phyloP scores from a whole-genome alignment of 805 yeast genomes.

The Candida berthetii region DNA sequence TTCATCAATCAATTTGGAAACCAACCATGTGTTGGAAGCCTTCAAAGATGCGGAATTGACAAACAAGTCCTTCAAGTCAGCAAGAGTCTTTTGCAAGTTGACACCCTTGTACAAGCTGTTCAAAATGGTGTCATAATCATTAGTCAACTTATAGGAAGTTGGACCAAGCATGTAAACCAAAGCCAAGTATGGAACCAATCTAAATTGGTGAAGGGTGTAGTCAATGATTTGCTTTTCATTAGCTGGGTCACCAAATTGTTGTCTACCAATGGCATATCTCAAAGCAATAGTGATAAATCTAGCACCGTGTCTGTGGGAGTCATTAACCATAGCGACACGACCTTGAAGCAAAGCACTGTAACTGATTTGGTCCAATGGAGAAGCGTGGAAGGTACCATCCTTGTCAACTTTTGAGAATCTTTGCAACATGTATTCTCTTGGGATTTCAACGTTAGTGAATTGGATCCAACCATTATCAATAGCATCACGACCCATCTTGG shows the following conservation, averaged over 20 bases:
- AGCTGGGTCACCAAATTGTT: slow-evolving; percentile 62
- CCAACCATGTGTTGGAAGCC: slow-evolving; percentile 85
- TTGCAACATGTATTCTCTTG: slow-evolving; percentile 76
- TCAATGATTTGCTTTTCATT: slow-evolving; percentile 73
- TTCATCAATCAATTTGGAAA: slow-evolving; percentile 77
- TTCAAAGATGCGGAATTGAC: slow-evolving; percentile 83
- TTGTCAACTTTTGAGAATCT: slow-evolving; percentile 67
- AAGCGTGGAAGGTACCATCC: slow-evolving; percentile 61
- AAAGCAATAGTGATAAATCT: slow-evolving; percentile 79
- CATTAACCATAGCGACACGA: slow-evolving; percentile 84
- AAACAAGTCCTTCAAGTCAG: slow-evolving; percentile 69
- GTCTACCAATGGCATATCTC: slow-evolving; percentile 84
- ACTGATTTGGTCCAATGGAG: slow-evolving; percentile 84
- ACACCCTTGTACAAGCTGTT: slow-evolving; percentile 43
- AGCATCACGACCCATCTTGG: slow-evolving; percentile 94
- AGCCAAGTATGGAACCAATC: slow-evolving; percentile 81
- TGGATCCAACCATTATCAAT: slow-evolving; percentile 98
- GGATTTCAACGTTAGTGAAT: slow-evolving; percentile 76
- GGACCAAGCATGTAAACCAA: slow-evolving; percentile 71
- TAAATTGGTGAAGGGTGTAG: slow-evolving; percentile 84
- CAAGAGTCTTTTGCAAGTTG: slow-evolving; percentile 45
- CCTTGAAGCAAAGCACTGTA: slow-evolving; percentile 87
- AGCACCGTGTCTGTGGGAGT: slow-evolving; percentile 75
- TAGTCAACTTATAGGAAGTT: slow-evolving; percentile 57
- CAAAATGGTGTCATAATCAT: slow-evolving; percentile 43